Evolutionary conservation across 129 eudicot species (phyloP), one percentile per base, ranked within the genome.

Genomic region (Oenanthe sinensis): DNA sequence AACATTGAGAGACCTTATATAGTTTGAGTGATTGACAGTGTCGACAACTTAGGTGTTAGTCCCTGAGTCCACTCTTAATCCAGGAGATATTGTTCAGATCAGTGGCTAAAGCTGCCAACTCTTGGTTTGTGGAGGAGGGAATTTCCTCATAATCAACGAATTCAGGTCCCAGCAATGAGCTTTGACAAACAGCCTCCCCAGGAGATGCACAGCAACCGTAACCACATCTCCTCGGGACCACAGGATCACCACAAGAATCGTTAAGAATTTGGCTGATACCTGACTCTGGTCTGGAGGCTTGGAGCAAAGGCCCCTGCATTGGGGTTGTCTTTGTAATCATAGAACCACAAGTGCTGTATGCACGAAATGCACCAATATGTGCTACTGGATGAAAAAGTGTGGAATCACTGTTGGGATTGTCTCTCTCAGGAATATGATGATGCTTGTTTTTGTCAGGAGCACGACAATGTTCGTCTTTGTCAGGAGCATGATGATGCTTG

Each of bases 1-100:
- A 46, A 33, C 65, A 74, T 19, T 45, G 85, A 62, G 77, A 50
- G 60, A 60, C 85, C 71, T 54, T 74, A 72, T 81, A 82, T 52
- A 49, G 75, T 43, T n/a, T n/a, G n/a, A n/a, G n/a, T n/a, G n/a
- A n/a, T 76, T 28, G 49, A 50, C 77, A 30, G 52, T 55, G n/a
- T 72, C 72, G 16, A 68, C 55, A 16, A 28, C 42, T 20, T 52
- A 83, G 11, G 49, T n/a, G 12, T 37, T 60, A 45, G 74, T 84
- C 74, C 85, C 90, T 37, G 5, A 93, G 88, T 47, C 95, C 95
- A 47, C 95, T 93, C 86, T 83, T 93, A 40, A 91, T 91, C 95
- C 96, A 90, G 12, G 96, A 85, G 47, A 92, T 89, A 70, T 82
- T 84, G 85, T 83, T 90, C 39, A 92, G 77, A 83, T 92, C 97